Percentiles rank a stretch among this genome's conserved stretches.
Conservation (phyloP, 2,329 filamentous ascomycete species). For the Venturia carpophila region DNA sequence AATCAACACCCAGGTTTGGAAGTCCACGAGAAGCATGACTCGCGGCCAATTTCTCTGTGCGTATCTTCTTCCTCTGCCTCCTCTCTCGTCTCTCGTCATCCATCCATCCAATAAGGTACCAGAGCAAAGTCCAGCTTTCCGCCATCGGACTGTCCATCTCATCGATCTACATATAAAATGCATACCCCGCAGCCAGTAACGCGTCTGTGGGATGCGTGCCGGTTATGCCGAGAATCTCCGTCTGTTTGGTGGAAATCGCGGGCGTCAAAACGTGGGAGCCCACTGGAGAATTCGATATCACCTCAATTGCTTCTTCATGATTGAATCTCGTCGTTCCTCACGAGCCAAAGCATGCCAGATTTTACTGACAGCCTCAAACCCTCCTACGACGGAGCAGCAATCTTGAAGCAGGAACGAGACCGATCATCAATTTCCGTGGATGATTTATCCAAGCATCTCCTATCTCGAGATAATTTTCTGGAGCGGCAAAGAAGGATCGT, state of each 20-base stretch:
- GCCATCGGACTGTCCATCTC: not conserved
- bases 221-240: not conserved
- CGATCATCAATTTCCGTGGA: conserved; percentile 38
- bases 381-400: conserved; percentile 38
- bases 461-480: conserved; percentile 42
- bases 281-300: not conserved
- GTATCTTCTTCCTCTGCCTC: too few relatives aligned
- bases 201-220: not conserved
- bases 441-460: conserved; percentile 40
- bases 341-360: conserved; percentile 34
- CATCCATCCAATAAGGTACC: too few relatives aligned
- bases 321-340: not conserved
- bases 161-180: not conserved
- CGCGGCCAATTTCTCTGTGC: not conserved
- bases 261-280: not conserved
- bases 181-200: not conserved
- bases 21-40: not conserved
- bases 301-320: not conserved
- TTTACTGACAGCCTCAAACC: conserved; percentile 45
- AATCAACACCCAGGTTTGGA: too few relatives aligned
- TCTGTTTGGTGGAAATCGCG: not conserved
- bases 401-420: conserved; percentile 39
- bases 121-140: too few relatives aligned
- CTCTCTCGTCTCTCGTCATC: too few relatives aligned
- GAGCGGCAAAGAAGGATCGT: conserved; percentile 41